Evolutionary conservation across 768 basidiomycete species (phyloP).

Genomic region (Lactarius hengduanensis): DNA sequence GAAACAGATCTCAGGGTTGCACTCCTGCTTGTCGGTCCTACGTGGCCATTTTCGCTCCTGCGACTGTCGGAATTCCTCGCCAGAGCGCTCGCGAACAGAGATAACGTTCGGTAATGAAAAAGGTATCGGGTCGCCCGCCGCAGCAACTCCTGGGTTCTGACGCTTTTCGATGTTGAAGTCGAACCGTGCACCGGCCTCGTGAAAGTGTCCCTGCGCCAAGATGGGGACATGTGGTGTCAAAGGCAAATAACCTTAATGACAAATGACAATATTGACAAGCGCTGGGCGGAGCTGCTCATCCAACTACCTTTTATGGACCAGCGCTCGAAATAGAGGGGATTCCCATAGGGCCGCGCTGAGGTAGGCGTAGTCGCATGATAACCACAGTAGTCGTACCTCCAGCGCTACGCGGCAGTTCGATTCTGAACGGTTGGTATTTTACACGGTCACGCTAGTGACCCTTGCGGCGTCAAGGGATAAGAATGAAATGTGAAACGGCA

Average conservation of each 20-base stretch:
- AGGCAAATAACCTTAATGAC: constrained; percentile 18
- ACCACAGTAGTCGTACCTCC: neutral
- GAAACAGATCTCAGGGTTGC: constrained; percentile 6
- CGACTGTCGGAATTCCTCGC: neutral
- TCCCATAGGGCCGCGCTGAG: neutral
- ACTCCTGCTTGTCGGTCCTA: neutral
- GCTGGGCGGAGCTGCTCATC: constrained; percentile 7
- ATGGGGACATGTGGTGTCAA: constrained; percentile 5
- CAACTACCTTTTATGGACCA: neutral
- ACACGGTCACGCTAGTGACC: neutral
- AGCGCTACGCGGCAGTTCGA: neutral
- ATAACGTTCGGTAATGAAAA: constrained; percentile 6
- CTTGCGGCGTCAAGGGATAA: neutral
- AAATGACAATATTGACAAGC: constrained; percentile 5
- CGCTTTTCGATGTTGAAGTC: constrained; percentile 19
- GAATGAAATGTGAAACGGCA: neutral
- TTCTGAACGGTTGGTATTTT: neutral
- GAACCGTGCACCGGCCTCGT: neutral
- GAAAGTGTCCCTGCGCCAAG: constrained; percentile 11
- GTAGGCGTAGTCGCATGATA: neutral
- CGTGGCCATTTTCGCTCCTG: neutral
- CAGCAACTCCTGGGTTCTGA: neutral
- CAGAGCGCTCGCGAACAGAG: constrained; percentile 13
- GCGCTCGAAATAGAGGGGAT: neutral
- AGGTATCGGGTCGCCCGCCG: neutral